Percentiles rank a stretch among this genome's conserved stretches.
These are phyloP conservation scores for Epichloe sp. DNA, from an alignment of 2,329 filamentous ascomycete genomes.

Conservation along the genomic window DNA sequence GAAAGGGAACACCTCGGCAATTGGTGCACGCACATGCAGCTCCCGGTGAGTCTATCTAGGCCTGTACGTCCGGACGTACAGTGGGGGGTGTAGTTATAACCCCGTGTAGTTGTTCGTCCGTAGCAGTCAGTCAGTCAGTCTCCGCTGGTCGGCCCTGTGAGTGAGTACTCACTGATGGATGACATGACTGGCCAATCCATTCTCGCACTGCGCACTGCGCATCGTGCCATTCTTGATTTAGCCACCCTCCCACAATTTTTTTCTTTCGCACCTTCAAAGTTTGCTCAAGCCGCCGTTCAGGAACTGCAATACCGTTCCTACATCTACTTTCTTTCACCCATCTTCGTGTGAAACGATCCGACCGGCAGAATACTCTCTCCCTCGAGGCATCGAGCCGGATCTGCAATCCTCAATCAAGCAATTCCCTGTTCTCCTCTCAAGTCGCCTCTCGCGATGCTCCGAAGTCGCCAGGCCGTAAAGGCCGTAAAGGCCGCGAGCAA, in stretches of 20 bases:
- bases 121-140: neutral
- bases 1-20: too few species aligned
- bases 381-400: neutral
- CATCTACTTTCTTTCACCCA: neutral
- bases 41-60: too few species aligned
- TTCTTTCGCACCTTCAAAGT: neutral
- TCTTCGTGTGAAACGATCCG: neutral
- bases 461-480: slow-evolving; percentile 32
- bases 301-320: neutral
- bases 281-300: neutral
- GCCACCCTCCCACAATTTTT: neutral
- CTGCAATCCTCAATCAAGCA: neutral
- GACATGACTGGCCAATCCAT: neutral
- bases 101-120: too few species aligned
- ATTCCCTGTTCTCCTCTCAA: neutral
- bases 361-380: neutral
- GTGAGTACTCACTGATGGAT: neutral
- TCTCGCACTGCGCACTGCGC: too few species aligned
- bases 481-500: slow-evolving; percentile 32
- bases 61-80: too few species aligned
- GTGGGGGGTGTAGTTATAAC: too few species aligned
- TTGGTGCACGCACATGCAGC: too few species aligned
- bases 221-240: too few species aligned
- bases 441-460: slow-evolving; percentile 29
- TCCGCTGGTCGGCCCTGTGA: neutral